These are phyloP conservation scores for Cercospora sp. DNA, from an alignment of 2,329 filamentous ascomycete species.

Conservation along the genomic window DNA sequence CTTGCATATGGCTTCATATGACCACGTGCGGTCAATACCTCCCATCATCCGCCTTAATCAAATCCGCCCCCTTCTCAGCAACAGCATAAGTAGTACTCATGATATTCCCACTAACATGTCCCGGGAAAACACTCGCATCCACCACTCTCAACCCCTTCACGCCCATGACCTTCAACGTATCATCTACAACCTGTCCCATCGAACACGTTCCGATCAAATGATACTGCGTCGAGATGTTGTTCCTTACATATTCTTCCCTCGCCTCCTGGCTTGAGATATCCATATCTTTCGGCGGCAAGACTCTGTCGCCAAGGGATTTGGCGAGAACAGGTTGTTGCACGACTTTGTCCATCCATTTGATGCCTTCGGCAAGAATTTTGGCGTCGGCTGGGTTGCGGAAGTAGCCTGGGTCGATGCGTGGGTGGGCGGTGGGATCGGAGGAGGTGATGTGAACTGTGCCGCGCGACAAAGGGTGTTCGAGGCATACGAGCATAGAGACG, in stretches of 20 bases:
- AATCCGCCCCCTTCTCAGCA: constrained; percentile 41
- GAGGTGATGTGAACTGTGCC: constrained; percentile 37
- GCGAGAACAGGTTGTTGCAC: constrained; percentile 46
- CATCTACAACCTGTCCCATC: constrained; percentile 39
- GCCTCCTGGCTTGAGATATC: constrained; percentile 34
- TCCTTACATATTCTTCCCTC: constrained; percentile 32
- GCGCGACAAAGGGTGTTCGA: constrained; percentile 34
- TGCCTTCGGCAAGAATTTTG: constrained; percentile 35
- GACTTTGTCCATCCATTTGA: constrained; percentile 47
- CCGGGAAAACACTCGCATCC: constrained; percentile 41
- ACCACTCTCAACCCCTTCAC: constrained; percentile 35
- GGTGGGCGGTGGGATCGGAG: constrained; percentile 29
- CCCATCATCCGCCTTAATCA: constrained; percentile 34
- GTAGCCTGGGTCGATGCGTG: constrained; percentile 38
- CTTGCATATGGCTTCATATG: background rate
- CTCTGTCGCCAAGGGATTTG: constrained; percentile 42
- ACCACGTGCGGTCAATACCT: constrained; percentile 2
- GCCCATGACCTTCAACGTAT: constrained; percentile 36
- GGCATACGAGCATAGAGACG: constrained; percentile 34
- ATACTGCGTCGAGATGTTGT: constrained; percentile 40
- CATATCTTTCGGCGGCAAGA: constrained; percentile 36
- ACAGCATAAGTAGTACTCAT: constrained; percentile 39
- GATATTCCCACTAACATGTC: constrained; percentile 37
- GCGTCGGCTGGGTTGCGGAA: constrained; percentile 36
- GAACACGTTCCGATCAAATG: constrained; percentile 45